phyloP scores from a whole-genome alignment of 352 stramenopile species.

The Aphanomyces cochlioides region DNA sequence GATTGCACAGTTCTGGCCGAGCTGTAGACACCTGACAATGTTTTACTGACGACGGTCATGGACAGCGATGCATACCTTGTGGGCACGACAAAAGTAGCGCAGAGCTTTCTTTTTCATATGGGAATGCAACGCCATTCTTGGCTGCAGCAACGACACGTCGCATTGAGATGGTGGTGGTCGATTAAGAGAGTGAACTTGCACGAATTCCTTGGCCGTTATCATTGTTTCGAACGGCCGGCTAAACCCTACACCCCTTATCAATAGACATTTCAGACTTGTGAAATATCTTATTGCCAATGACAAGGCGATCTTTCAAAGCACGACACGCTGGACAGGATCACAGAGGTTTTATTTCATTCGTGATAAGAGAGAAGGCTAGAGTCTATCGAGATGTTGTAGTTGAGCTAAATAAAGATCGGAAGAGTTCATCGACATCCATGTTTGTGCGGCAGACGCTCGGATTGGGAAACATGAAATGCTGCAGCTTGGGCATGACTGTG shows the following conservation, averaged over 20 bases:
- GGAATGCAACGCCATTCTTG: conserved; percentile 67
- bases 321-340: no score
- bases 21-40: conserved; percentile 52
- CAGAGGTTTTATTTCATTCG: no score
- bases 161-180: not conserved
- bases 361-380: not conserved
- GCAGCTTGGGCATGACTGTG: conserved; percentile 81
- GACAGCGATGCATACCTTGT: conserved; percentile 32
- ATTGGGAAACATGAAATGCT: conserved; percentile 89
- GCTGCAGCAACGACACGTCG: conserved; percentile 43
- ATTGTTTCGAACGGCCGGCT: not conserved
- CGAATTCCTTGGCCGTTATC: not conserved
- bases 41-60: no score
- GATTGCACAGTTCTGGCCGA: conserved; percentile 64
- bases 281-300: no score
- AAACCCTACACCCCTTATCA: no score
- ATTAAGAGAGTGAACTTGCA: not conserved
- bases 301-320: no score
- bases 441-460: conserved; percentile 51
- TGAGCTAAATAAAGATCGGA: conserved; percentile 73
- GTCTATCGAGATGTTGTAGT: not conserved
- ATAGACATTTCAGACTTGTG: no score
- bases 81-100: conserved; percentile 59
- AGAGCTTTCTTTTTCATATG: conserved; percentile 60
- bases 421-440: conserved; percentile 83